Evolutionary conservation across 345 rosid species (phyloP), one percentile per base, ranked within the genome.

Genomic region (Melaleuca quinquenervia): DNA sequence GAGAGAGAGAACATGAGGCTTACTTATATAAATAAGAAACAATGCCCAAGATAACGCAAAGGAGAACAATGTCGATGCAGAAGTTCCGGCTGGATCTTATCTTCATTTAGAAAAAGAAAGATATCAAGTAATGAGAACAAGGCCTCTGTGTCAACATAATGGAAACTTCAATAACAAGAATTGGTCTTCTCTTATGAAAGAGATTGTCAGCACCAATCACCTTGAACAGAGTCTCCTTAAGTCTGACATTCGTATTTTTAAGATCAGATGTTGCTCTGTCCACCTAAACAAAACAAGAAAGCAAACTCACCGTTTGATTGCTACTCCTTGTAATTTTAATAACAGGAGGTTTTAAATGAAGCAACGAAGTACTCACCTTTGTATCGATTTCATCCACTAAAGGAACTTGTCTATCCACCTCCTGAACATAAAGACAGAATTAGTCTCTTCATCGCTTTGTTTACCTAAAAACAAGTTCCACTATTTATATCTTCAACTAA

Each of bases 401-500:
- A 49, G 96, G 99, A 85, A 93, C 96, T 92, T 95, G 98, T 90
- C 93, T 90, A 58, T 95, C 98, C 91, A 95, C 75, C 89, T 94
- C 97, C 98, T 95, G 92, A 58, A 83, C 44, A 89, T 21, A 85
- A 32, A 22, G 45, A 85, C 85, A 41, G 22, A 87, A 82, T 24
- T 50, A 84, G 84, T 50, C 24, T 27, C 53, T 50, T 70, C 55
- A 70, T 32, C 26, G 2, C 6, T 70, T 70, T 1, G 7, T 36
- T 70, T 70, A 32, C 80, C 45, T 48, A 70, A 70, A 58, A 58
- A 58, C 32, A 32, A n/a, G 51, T n/a, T 62, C n/a, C 32, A 29
- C 80, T 48, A 60, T 26, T 12, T 49, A 48, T 56, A 36, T 49
- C 36, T 78, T 75, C 88, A 84, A 70, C 78, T 26, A 85, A 83